Conservation (phyloP, 1,284 basidiomycete species). For the Malassezia nana region DNA sequence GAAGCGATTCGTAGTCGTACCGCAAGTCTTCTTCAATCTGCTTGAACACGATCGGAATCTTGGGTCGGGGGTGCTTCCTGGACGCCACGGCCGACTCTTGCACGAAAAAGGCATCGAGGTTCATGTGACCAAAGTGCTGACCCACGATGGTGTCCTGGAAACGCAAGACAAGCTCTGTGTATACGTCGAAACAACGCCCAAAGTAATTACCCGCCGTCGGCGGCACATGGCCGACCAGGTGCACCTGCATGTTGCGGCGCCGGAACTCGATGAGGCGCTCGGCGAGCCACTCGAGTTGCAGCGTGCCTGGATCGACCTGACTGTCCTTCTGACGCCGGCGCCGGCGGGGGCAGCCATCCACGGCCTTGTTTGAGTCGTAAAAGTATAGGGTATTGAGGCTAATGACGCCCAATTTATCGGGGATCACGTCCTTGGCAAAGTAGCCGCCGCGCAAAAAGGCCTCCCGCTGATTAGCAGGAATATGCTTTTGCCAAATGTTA, state of each 20-base stretch:
- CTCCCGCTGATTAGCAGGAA: constrained; percentile 70
- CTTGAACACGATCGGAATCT: constrained; percentile 7
- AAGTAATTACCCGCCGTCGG: constrained; percentile 73
- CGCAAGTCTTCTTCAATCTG: constrained; percentile 28
- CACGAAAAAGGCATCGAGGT: constrained; percentile 45
- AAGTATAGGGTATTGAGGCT: constrained; percentile 86
- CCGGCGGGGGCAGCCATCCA: constrained; percentile 46
- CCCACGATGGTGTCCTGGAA: constrained; percentile 85
- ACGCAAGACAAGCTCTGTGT: constrained; percentile 67
- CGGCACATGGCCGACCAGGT: constrained; percentile 57
- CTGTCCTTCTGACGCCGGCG: constrained; percentile 9
- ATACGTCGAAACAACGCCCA: constrained; percentile 67
- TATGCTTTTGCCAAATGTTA: constrained; percentile 66
- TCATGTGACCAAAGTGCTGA: constrained; percentile 68
- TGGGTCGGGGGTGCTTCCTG: neutral
- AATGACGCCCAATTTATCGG: constrained; percentile 65
- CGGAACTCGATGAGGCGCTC: constrained; percentile 68
- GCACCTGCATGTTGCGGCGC: constrained; percentile 64
- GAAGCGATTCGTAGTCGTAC: constrained; percentile 38
- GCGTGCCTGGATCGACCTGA: constrained; percentile 29
- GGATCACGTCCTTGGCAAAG: constrained; percentile 71
- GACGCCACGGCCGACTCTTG: constrained; percentile 24
- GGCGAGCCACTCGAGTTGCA: constrained; percentile 68
- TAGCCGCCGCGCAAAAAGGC: constrained; percentile 58
- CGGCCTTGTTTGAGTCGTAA: constrained; percentile 80